phyloP scores from a whole-genome alignment of 75 land plant genomes.

The Pseudotsuga menziesii region DNA sequence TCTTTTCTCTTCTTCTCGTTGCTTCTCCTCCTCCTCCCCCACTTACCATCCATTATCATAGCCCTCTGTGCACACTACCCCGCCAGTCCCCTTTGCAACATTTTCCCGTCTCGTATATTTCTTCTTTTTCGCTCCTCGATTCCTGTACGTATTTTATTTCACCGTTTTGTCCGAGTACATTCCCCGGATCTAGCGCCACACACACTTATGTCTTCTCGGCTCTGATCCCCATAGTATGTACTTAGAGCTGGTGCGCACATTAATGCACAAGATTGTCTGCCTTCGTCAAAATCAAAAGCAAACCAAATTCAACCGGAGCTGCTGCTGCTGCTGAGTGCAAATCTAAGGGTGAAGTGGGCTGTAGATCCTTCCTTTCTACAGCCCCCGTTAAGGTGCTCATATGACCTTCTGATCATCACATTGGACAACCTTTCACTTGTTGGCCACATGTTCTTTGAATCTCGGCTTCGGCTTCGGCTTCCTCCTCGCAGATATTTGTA shows the following conservation, averaged over 20 bases:
- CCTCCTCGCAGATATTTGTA: too few relatives aligned
- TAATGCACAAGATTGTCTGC: background rate
- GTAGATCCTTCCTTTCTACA: conserved; percentile 2
- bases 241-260: background rate
- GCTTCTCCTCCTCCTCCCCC: background rate
- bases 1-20: background rate
- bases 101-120: background rate
- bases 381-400: background rate
- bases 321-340: background rate
- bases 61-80: too few relatives aligned
- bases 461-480: too few relatives aligned
- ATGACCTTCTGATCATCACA: too few relatives aligned
- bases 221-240: background rate
- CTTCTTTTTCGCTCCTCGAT: background rate
- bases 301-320: background rate
- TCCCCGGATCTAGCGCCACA: conserved; percentile 8
- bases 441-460: too few relatives aligned
- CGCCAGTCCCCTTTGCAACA: background rate
- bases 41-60: conserved; percentile 10
- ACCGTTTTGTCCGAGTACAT: background rate
- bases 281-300: background rate
- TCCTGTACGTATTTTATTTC: conserved; percentile 2
- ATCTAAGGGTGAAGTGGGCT: background rate
- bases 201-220: background rate
- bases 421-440: too few relatives aligned